A percentile compares a stretch with the other conserved stretches of the same genome.
Evolutionary conservation across 2,329 filamentous ascomycete genomes (phyloP).

Genomic region (Lachnellula suecica): DNA sequence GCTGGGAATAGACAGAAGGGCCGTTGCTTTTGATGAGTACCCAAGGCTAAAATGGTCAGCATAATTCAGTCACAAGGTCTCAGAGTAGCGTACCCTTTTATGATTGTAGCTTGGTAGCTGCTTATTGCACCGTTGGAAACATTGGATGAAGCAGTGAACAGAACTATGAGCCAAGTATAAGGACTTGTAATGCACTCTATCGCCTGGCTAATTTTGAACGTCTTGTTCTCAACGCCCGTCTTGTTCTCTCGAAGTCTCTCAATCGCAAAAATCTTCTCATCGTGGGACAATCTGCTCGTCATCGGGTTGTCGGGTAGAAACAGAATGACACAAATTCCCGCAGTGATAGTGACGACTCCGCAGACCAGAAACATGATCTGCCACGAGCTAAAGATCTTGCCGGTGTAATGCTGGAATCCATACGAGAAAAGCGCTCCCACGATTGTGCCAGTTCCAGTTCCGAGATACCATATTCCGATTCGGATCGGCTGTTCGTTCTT

Average conservation of each 20-base stretch:
- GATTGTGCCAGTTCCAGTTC: constrained; percentile 47
- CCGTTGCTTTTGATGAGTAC: constrained; percentile 41
- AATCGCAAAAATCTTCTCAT: constrained; percentile 35
- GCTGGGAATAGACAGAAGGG: constrained; percentile 43
- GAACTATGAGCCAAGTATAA: constrained; percentile 37
- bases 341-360: constrained; percentile 41
- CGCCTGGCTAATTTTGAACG: constrained; percentile 36
- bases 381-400: neutral
- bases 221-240: constrained; percentile 31
- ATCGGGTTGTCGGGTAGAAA: constrained; percentile 43
- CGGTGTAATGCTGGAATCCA: constrained; percentile 4
- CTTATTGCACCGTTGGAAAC: constrained; percentile 36
- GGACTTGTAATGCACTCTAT: constrained; percentile 37
- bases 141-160: constrained; percentile 29
- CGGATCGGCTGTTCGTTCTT: constrained; percentile 54
- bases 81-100: constrained; percentile 25
- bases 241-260: constrained; percentile 47
- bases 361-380: constrained; percentile 47
- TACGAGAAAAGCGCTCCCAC: constrained; percentile 34
- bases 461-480: constrained; percentile 58
- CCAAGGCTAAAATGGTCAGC: constrained; percentile 34
- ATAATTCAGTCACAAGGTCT: neutral
- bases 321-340: constrained; percentile 37
- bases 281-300: constrained; percentile 36
- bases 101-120: constrained; percentile 42